Base-by-base conservation (phyloP, 345 rosid genomes). In the Anacardium occidentale region DNA sequence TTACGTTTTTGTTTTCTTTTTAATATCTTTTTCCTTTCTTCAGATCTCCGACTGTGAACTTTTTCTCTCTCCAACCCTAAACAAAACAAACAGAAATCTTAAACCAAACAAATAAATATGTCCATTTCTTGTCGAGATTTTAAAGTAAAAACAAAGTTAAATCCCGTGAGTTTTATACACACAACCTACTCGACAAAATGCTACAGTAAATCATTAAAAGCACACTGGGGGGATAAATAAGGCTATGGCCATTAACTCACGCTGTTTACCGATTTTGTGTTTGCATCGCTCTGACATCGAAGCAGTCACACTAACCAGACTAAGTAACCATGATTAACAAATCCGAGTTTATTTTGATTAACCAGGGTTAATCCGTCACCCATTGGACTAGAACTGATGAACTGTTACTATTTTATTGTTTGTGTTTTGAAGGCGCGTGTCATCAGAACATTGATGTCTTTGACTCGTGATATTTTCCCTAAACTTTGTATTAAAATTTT, bases 31-130 rank as follows among this genome's bases (percentile, higher is more conserved):
- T 18, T 61, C 25, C 34, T 75, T 42, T 25, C 47, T 52, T 64
- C 73, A 75, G 77, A 47, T 75, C 72, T 69, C 75, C 53, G 61
- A 45, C 74, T 42, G 42, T 37, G 40, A 59, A 62, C 72, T 53
- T 70, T 53, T 70, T 48, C 58, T 69, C 76, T 51, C 70, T 63
- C 52, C 54, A 67, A 83, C 72, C 81, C 78, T 59, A 68, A 84
- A 82, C 77, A 57, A 68, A 84, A 82, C 83, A 78, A 79, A 80
- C 75, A 62, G 40, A 58, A 60, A 74, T 76, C 82, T 57, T 58
- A 68, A 56, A 57, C 66, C 59, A 62, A 74, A 72, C 72, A 66
- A 18, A 65, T 52, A 25, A 62, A 62, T 17, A 34, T 32, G 57
- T 74, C 64, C 8, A 65, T 55, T 18, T 60, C 54, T 22, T 65